Conservation (phyloP, 2,329 filamentous ascomycete genomes). For the Fusarium multiceps region DNA sequence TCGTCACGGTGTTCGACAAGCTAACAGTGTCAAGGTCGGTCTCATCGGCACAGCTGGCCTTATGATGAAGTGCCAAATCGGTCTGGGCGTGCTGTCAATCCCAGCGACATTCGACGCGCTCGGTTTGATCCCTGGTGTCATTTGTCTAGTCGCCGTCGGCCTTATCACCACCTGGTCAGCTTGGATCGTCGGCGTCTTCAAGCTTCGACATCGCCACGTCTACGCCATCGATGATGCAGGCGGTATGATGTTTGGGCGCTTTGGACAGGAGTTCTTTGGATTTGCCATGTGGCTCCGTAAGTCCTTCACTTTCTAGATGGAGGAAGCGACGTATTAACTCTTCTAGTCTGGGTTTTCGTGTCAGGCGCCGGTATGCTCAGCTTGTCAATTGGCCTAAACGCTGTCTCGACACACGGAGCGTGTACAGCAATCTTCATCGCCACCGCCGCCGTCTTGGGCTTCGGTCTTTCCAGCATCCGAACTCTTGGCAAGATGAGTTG, state of each 20-base stretch:
- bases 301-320: neutral
- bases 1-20: neutral
- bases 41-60: slow-evolving; percentile 57
- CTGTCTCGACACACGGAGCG: slow-evolving; percentile 52
- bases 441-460: slow-evolving; percentile 46
- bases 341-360: slow-evolving; percentile 32
- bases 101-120: slow-evolving; percentile 58
- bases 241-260: slow-evolving; percentile 58
- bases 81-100: slow-evolving; percentile 60
- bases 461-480: slow-evolving; percentile 48
- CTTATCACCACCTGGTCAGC: slow-evolving; percentile 61
- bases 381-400: slow-evolving; percentile 54
- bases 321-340: neutral
- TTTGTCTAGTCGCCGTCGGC: slow-evolving; percentile 55
- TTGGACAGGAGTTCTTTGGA: slow-evolving; percentile 57
- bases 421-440: slow-evolving; percentile 56
- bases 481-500: slow-evolving; percentile 49
- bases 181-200: slow-evolving; percentile 63
- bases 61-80: slow-evolving; percentile 61
- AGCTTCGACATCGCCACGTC: slow-evolving; percentile 60
- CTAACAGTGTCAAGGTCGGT: slow-evolving; percentile 46
- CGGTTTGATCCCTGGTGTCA: slow-evolving; percentile 60
- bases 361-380: slow-evolving; percentile 41
- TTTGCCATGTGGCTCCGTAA: slow-evolving; percentile 52
- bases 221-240: slow-evolving; percentile 67